Evolutionary conservation across 108 stramenopile genomes (phyloP), one percentile per base, ranked within the genome.

Genomic region (Skeletonema tropicum): DNA sequence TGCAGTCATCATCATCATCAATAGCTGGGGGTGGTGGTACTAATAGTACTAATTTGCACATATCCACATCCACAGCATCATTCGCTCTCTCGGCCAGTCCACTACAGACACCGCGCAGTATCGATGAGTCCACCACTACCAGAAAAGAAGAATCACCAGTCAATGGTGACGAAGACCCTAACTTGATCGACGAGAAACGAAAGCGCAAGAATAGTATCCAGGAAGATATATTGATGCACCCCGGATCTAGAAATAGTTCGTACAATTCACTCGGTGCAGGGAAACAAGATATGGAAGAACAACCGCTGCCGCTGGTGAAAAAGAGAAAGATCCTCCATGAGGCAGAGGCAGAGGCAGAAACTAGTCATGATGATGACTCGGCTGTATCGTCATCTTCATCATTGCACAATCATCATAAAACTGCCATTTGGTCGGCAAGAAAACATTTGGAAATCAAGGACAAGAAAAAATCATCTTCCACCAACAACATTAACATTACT

Each of bases 171-270:
- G 45, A 46, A 3, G 45, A 46, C 3, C 45, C n/a, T n/a, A n/a
- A 46, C 4, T 2, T 49, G 6, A 35, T 25, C 31, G 65, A 39
- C 26, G 64, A 75, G 48, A 30, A n/a, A 8, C 57, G 74, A 33
- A 52, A 66, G n/a, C 55, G 74, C 12, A 55, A 65, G 6, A 36
- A 60, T 57, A 75, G 65, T 23, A 32, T 67, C 31, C 31, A 66
- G 26, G 66, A 75, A 57, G 57, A 65, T 31, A 74, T 74, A 38
- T 59, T 74, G 21, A 66, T 74, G 74, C n/a, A n/a, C n/a, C n/a
- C n/a, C n/a, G 64, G 65, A 7, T 60, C 59, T 5, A 60, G 59
- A 17, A 30, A 60, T 35, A 60, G 59, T 35, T 60, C 59, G 59
- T 60, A 30, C 60, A 35, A n/a, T 32, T 23, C 21, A 5, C 8